Conservation (phyloP, 345 rosid genomes). For the Lagerstroemia speciosa region DNA sequence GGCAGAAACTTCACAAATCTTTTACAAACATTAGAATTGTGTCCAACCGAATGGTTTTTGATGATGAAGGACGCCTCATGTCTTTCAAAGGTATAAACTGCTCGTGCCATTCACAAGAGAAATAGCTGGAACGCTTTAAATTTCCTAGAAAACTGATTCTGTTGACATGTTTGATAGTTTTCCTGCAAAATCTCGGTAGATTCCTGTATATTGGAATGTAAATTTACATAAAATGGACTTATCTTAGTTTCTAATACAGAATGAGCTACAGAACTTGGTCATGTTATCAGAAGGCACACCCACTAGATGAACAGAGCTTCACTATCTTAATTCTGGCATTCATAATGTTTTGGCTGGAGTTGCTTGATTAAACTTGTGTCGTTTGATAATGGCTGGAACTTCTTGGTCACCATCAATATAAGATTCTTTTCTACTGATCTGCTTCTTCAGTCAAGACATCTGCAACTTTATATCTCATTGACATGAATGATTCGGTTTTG, state of each 20-base stretch:
- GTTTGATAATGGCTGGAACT: background rate
- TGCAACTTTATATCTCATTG: background rate
- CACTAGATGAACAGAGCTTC: background rate
- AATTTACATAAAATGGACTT: background rate
- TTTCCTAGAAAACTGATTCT: background rate
- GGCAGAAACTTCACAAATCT: conserved; percentile 69
- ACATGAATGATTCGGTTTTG: background rate
- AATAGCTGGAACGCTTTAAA: background rate
- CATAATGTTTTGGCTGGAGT: background rate
- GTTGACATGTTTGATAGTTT: background rate
- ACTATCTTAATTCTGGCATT: too few species aligned
- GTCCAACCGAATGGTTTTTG: conserved; percentile 71
- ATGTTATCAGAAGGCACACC: background rate
- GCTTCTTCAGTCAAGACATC: background rate
- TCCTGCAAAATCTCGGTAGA: background rate
- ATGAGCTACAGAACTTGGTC: background rate
- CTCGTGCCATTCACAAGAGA: background rate
- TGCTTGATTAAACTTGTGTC: background rate
- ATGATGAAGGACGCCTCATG: conserved; percentile 43
- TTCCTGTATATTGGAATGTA: background rate
- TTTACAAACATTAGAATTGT: conserved; percentile 70
- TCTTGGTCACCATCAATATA: background rate
- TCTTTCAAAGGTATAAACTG: conserved; percentile 61
- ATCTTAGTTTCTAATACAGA: background rate
- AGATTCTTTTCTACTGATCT: background rate